Evolutionary conservation across 805 yeast genomes (phyloP).

Genomic region (Saccharomycopsis sp.): DNA sequence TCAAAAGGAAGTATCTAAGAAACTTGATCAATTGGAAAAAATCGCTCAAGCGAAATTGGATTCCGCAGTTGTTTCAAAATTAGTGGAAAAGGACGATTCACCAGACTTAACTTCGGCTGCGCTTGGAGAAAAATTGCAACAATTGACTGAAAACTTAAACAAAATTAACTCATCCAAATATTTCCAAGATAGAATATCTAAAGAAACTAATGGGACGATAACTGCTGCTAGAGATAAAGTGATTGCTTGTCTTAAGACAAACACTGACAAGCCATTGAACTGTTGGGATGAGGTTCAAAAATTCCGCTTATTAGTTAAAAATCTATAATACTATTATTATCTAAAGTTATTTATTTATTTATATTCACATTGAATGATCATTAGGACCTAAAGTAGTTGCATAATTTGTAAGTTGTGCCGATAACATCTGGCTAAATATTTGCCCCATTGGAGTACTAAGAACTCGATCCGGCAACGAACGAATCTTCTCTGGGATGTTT

Average conservation of each 20-base stretch:
- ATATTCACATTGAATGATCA: too few species aligned
- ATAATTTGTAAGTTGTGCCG: constrained; percentile 20
- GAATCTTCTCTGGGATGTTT: constrained; percentile 46
- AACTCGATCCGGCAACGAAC: constrained; percentile 46
- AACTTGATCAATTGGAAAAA: constrained; percentile 46
- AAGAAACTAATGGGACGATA: constrained; percentile 34
- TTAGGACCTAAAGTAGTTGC: constrained; percentile 19
- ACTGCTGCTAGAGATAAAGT: constrained; percentile 43
- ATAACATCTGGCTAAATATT: constrained; percentile 34
- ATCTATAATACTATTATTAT: constrained; percentile 30
- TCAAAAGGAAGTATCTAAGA: constrained; percentile 56
- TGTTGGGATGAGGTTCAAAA: constrained; percentile 77
- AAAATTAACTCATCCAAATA: constrained; percentile 27
- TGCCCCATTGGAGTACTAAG: constrained; percentile 46
- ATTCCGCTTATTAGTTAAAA: constrained; percentile 54
- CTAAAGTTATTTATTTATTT: not conserved
- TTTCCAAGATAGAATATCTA: constrained; percentile 18
- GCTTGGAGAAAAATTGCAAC: constrained; percentile 37
- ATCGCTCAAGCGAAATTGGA: constrained; percentile 48
- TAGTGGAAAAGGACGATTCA: constrained; percentile 31
- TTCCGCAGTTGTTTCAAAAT: constrained; percentile 37
- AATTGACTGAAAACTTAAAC: constrained; percentile 31
- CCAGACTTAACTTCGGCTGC: constrained; percentile 27
- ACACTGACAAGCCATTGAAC: constrained; percentile 59
- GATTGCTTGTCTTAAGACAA: constrained; percentile 52